Percentiles rank a stretch among this genome's conserved stretches.
Evolutionary conservation across 148 eudicot species (phyloP).

Genomic region (Gaultheria prostrata): DNA sequence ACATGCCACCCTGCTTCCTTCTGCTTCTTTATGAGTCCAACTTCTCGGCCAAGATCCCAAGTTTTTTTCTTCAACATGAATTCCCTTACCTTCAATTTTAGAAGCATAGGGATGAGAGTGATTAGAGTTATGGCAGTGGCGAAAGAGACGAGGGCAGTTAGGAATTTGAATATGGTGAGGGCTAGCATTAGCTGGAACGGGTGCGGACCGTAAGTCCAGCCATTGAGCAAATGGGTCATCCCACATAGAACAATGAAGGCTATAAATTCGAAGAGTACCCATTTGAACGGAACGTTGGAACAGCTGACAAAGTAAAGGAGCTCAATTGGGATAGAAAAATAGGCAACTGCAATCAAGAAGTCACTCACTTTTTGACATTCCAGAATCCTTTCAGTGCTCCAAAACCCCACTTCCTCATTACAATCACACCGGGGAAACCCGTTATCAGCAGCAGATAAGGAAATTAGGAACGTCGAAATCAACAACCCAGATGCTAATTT

Average conservation of each 20-base stretch:
- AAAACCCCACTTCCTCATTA: slow-evolving; percentile 61
- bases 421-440: slow-evolving; percentile 55
- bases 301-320: slow-evolving; percentile 84
- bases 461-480: slow-evolving; percentile 34
- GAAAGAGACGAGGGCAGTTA: slow-evolving; percentile 82
- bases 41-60: slow-evolving; percentile 81
- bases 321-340: slow-evolving; percentile 89
- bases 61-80: slow-evolving; percentile 76
- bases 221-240: slow-evolving; percentile 84
- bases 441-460: slow-evolving; percentile 36
- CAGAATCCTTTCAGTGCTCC: slow-evolving; percentile 63
- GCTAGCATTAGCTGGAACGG: slow-evolving; percentile 68
- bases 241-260: slow-evolving; percentile 96
- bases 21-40: slow-evolving; percentile 66
- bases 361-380: slow-evolving; percentile 75
- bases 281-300: slow-evolving; percentile 82
- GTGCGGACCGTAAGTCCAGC: slow-evolving; percentile 86
- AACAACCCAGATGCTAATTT: slow-evolving; percentile 36
- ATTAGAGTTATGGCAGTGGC: slow-evolving; percentile 86
- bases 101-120: slow-evolving; percentile 74
- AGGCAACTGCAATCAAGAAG: slow-evolving; percentile 85
- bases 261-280: slow-evolving; percentile 81
- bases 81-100: slow-evolving; percentile 84
- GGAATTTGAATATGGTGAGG: slow-evolving; percentile 68
- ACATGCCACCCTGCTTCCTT: slow-evolving; percentile 83